phyloP scores from a whole-genome alignment of 805 yeast species.

The Yarrowia deformans region DNA sequence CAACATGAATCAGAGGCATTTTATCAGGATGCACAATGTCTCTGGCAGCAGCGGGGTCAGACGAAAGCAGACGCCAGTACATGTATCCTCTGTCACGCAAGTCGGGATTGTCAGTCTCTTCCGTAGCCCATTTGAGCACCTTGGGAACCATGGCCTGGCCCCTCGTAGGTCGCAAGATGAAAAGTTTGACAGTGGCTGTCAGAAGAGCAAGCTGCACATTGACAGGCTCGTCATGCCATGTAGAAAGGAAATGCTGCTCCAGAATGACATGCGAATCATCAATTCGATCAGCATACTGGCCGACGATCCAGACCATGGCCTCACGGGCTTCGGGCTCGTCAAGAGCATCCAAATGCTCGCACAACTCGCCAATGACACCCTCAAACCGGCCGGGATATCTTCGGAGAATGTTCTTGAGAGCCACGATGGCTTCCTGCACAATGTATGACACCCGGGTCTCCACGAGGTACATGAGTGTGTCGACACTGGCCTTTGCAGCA shows the following conservation, averaged over 20 bases:
- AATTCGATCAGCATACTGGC: constrained; percentile 66
- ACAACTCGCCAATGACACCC: constrained; percentile 54
- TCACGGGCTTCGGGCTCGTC: constrained; percentile 81
- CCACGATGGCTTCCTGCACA: constrained; percentile 80
- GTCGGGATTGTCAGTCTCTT: constrained; percentile 81
- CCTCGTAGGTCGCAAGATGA: constrained; percentile 61
- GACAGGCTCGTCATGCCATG: constrained; percentile 67
- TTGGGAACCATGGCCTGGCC: constrained; percentile 66
- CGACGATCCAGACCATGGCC: constrained; percentile 84
- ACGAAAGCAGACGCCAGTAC: constrained; percentile 81
- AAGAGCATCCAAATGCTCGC: constrained; percentile 58
- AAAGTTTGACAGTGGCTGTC: constrained; percentile 76
- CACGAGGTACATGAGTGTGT: constrained; percentile 64
- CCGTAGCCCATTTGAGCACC: constrained; percentile 72
- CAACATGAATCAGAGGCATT: constrained; percentile 70
- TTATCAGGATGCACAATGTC: constrained; percentile 63
- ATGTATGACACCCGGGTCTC: constrained; percentile 73
- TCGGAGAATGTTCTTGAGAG: constrained; percentile 76
- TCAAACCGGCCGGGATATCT: constrained; percentile 70
- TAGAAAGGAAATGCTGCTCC: constrained; percentile 52
- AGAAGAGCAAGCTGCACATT: constrained; percentile 78
- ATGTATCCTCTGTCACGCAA: constrained; percentile 82
- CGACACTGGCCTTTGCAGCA: constrained; percentile 60
- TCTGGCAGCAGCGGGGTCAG: constrained; percentile 55
- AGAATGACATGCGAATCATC: constrained; percentile 55